A percentile compares a stretch with the other conserved stretches of the same genome.
Evolutionary conservation across 2,329 filamentous ascomycete genomes (phyloP).

Genomic region (Trichoderma asperellum): DNA sequence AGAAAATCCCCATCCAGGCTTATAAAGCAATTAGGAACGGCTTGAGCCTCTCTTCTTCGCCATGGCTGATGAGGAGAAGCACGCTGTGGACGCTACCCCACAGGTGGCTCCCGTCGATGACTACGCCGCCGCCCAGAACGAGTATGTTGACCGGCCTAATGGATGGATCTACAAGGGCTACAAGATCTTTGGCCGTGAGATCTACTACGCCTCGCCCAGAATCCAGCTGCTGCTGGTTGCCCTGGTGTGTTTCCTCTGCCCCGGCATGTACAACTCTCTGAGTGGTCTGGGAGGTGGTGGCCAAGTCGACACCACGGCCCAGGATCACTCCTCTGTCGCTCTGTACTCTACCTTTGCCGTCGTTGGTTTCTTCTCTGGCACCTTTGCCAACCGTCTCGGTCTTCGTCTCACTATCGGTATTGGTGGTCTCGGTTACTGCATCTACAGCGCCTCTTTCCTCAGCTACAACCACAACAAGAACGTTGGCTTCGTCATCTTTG

Average conservation of each 20-base stretch:
- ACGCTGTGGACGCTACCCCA: constrained; percentile 1
- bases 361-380: constrained; percentile 72
- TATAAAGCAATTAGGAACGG: constrained; percentile 3
- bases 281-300: constrained; percentile 66
- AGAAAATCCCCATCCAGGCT: not conserved
- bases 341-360: constrained; percentile 73
- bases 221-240: constrained; percentile 71
- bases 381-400: constrained; percentile 76
- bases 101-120: constrained; percentile 29
- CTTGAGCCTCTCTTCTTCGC: not conserved
- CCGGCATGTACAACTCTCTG: constrained; percentile 73
- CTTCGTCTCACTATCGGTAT: constrained; percentile 69
- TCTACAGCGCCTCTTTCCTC: constrained; percentile 74
- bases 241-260: constrained; percentile 63
- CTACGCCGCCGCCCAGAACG: constrained; percentile 32
- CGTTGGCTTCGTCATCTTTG: constrained; percentile 73
- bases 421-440: constrained; percentile 75
- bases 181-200: constrained; percentile 55
- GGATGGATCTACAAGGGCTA: constrained; percentile 72
- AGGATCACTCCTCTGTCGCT: constrained; percentile 69
- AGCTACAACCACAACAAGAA: constrained; percentile 70
- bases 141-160: constrained; percentile 43
- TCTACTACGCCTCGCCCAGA: constrained; percentile 76
- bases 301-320: constrained; percentile 53
- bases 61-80: constrained; percentile 39